These are phyloP conservation scores for Cicer yamashitae DNA, from an alignment of 306 rosid genomes.

Conservation along the genomic window DNA sequence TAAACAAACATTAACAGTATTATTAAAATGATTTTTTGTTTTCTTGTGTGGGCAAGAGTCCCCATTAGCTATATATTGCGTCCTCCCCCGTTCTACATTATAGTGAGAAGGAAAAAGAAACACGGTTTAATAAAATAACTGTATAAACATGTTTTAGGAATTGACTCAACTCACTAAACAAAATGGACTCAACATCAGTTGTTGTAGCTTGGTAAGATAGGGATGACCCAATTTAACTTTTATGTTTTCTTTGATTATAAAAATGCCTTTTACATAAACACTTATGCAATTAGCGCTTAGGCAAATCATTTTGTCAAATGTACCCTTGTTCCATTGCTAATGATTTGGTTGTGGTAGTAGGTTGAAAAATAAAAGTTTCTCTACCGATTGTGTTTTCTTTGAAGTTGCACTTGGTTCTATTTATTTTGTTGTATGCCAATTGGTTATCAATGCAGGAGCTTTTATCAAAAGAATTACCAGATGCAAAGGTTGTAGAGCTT, in stretches of 20 bases:
- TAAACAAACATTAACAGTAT: too few species aligned
- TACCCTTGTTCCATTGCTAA: not conserved
- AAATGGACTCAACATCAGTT: too few species aligned
- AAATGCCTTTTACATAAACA: not conserved
- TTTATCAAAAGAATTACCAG: slow-evolving; percentile 73
- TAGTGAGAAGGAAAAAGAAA: too few species aligned
- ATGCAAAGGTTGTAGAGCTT: slow-evolving; percentile 64
- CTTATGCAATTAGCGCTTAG: not conserved
- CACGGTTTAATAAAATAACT: too few species aligned
- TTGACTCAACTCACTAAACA: too few species aligned
- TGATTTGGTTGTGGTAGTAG: slow-evolving; percentile 6
- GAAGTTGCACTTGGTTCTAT: slow-evolving; percentile 13
- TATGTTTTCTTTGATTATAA: not conserved
- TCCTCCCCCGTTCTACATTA: too few species aligned
- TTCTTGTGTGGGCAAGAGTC: too few species aligned
- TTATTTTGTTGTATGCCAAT: slow-evolving; percentile 33
- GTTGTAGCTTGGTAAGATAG: too few species aligned
- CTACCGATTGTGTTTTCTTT: slow-evolving; percentile 1
- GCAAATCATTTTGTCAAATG: not conserved
- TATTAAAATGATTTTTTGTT: too few species aligned
- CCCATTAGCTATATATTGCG: too few species aligned
- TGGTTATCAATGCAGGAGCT: slow-evolving; percentile 69
- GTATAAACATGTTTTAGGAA: too few species aligned
- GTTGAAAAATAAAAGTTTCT: not conserved
- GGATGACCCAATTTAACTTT: not conserved